These are phyloP conservation scores for Plectosphaerella plurivora DNA, from an alignment of 2,329 filamentous ascomycete genomes.

Conservation along the genomic window DNA sequence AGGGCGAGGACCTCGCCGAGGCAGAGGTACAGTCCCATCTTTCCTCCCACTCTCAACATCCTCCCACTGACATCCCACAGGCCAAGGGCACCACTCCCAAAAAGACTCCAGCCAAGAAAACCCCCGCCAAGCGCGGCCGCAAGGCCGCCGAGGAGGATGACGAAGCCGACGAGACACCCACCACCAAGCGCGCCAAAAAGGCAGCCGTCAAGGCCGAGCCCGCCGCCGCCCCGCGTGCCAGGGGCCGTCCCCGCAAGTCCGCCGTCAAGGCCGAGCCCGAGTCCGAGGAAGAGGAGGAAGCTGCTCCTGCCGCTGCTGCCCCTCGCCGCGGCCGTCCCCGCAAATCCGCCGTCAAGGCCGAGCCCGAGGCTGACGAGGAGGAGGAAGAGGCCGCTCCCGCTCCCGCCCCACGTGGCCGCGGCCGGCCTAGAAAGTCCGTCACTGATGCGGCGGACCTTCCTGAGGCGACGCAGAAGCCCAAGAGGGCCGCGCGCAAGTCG, in stretches of 20 bases:
- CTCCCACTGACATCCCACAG: slow-evolving; percentile 13
- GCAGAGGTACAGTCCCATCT: slow-evolving; percentile 4
- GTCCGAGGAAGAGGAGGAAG: slow-evolving; percentile 23
- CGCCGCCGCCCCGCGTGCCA: too few species aligned
- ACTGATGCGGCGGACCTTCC: too few species aligned
- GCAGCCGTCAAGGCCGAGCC: slow-evolving; percentile 16
- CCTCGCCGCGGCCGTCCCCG: slow-evolving; percentile 21
- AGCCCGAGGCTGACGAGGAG: slow-evolving; percentile 14
- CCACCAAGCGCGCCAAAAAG: slow-evolving; percentile 16
- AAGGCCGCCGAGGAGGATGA: slow-evolving; percentile 12
- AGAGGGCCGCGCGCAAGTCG: too few species aligned
- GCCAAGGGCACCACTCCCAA: slow-evolving; percentile 20
- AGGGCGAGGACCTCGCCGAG: slow-evolving; percentile 11
- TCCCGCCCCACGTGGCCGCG: slow-evolving; percentile 2
- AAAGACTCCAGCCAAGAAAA: slow-evolving; percentile 6
- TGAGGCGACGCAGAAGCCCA: slow-evolving; percentile 8
- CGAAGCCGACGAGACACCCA: slow-evolving; percentile 7
- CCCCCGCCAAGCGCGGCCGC: slow-evolving; percentile 9
- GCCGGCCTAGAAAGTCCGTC: too few species aligned
- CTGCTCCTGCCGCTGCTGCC: slow-evolving; percentile 24
- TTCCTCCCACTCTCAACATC: neutral
- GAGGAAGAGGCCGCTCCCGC: slow-evolving; percentile 12
- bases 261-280: slow-evolving; percentile 27
- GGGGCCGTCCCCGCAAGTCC: slow-evolving; percentile 16
- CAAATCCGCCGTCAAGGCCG: slow-evolving; percentile 16